Conservation (phyloP, 495 filamentous ascomycete genomes). For the Evansstolkia leycettana region DNA sequence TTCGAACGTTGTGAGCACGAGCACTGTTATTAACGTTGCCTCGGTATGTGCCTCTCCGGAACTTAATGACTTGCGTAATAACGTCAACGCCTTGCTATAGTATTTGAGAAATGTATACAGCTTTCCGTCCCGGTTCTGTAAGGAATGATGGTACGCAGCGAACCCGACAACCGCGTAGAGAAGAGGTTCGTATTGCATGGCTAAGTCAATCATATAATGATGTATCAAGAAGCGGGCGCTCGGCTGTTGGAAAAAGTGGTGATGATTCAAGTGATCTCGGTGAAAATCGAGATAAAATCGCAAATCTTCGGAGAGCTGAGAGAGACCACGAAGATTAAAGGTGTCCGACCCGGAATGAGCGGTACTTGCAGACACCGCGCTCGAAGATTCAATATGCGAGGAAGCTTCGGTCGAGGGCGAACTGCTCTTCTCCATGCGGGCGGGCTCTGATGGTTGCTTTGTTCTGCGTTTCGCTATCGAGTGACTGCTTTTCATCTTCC, state of each 20-base stretch:
- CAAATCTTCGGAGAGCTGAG: slow-evolving; percentile 50
- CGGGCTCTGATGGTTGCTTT: slow-evolving; percentile 29
- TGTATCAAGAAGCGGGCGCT: slow-evolving; percentile 61
- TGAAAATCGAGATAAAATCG: slow-evolving; percentile 73
- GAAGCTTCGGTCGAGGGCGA: slow-evolving; percentile 34
- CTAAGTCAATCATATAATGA: slow-evolving; percentile 54
- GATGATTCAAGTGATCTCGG: slow-evolving; percentile 56
- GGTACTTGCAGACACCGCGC: slow-evolving; percentile 21
- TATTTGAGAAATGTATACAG: slow-evolving; percentile 76
- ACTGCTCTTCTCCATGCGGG: slow-evolving; percentile 22
- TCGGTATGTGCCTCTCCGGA: slow-evolving; percentile 55
- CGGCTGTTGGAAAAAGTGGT: slow-evolving; percentile 68
- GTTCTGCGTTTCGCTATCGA: slow-evolving; percentile 30
- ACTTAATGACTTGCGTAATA: slow-evolving; percentile 60
- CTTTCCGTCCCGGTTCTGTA: slow-evolving; percentile 53
- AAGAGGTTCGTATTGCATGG: slow-evolving; percentile 68
- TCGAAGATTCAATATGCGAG: slow-evolving; percentile 20
- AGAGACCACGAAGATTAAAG: slow-evolving; percentile 11
- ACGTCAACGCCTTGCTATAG: slow-evolving; percentile 74
- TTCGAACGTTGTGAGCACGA: slow-evolving; percentile 89
- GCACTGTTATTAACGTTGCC: slow-evolving; percentile 74
- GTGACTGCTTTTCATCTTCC: slow-evolving; percentile 22
- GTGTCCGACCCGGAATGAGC: slow-evolving; percentile 17
- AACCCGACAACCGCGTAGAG: slow-evolving; percentile 87
- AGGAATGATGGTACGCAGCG: slow-evolving; percentile 71